These are phyloP conservation scores for Tephrocybe sp. DNA, from an alignment of 768 basidiomycete genomes.

Conservation along the genomic window DNA sequence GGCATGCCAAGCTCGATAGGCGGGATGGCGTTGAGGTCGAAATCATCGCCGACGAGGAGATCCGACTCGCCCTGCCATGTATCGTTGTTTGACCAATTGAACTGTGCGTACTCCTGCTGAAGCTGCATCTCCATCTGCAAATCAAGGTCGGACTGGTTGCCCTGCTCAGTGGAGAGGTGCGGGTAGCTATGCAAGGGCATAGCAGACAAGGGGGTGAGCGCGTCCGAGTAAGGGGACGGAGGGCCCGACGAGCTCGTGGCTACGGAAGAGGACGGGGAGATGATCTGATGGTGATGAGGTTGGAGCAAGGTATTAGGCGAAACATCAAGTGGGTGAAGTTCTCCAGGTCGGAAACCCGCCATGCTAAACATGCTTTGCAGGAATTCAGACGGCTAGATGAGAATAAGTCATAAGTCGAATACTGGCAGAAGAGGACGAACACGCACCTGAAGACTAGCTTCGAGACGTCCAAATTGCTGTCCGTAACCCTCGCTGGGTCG, in stretches of 20 bases:
- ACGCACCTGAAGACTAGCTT: conserved; percentile 45
- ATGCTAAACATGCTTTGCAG: conserved; percentile 46
- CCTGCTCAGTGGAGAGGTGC: conserved; percentile 23
- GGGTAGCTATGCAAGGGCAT: conserved; percentile 25
- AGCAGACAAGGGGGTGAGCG: conserved; percentile 44
- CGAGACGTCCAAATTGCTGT: conserved; percentile 25
- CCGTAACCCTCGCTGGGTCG: conserved; percentile 42
- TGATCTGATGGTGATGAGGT: conserved; percentile 42
- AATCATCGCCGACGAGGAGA: conserved; percentile 56
- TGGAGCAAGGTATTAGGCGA: conserved; percentile 35
- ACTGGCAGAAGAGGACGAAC: conserved; percentile 6
- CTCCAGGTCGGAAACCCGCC: conserved; percentile 18
- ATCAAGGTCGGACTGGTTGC: conserved; percentile 32
- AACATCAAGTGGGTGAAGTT: conserved; percentile 43
- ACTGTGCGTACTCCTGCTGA: conserved; percentile 35
- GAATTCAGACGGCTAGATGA: conserved; percentile 44
- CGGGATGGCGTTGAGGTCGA: conserved; percentile 63
- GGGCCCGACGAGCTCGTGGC: conserved; percentile 47
- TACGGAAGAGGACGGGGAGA: conserved; percentile 49
- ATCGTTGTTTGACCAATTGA: conserved; percentile 31
- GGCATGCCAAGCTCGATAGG: conserved; percentile 58
- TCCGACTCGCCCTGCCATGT: conserved; percentile 32
- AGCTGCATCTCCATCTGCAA: conserved; percentile 37
- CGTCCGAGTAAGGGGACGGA: conserved; percentile 44
- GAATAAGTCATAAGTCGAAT: conserved; percentile 8